These are phyloP conservation scores for Tulasnella sp. DNA, from an alignment of 768 basidiomycete species.

Conservation along the genomic window DNA sequence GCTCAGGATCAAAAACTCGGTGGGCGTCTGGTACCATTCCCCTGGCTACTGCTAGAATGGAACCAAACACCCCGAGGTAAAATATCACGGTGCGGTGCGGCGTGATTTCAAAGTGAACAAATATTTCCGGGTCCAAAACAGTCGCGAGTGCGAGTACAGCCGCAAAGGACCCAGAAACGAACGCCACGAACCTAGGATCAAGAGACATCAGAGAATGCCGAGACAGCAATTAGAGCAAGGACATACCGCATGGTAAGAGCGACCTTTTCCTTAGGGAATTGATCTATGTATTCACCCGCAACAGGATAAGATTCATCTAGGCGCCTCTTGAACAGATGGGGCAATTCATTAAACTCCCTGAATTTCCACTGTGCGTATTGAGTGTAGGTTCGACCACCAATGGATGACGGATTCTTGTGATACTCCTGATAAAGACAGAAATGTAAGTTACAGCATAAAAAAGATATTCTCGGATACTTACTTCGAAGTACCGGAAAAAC, in stretches of 20 bases:
- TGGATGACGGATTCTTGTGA: slow-evolving; percentile 93
- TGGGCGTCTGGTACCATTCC: slow-evolving; percentile 97
- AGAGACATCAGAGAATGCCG: neutral
- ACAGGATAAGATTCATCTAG: slow-evolving; percentile 79
- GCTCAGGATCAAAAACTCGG: slow-evolving; percentile 83
- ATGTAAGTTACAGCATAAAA: neutral
- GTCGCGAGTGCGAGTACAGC: slow-evolving; percentile 89
- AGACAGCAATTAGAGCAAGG: neutral
- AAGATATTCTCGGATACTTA: slow-evolving; percentile 26
- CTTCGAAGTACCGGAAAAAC: slow-evolving; percentile 99
- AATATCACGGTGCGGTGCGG: slow-evolving; percentile 86
- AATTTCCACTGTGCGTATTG: slow-evolving; percentile 97
- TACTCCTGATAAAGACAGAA: slow-evolving; percentile 56
- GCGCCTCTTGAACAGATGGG: slow-evolving; percentile 78
- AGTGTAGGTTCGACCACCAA: slow-evolving; percentile 85
- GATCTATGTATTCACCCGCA: slow-evolving; percentile 91
- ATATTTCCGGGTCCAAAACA: slow-evolving; percentile 83
- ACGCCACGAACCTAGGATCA: slow-evolving; percentile 70
- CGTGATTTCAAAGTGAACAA: slow-evolving; percentile 90
- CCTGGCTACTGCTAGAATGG: slow-evolving; percentile 73
- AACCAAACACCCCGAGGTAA: slow-evolving; percentile 80
- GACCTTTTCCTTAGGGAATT: slow-evolving; percentile 92
- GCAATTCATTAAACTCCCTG: slow-evolving; percentile 95
- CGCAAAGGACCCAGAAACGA: slow-evolving; percentile 91
- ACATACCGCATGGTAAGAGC: slow-evolving; percentile 78